Conservation (phyloP, 345 rosid species). For the Diplotaxis tenuifolia region DNA sequence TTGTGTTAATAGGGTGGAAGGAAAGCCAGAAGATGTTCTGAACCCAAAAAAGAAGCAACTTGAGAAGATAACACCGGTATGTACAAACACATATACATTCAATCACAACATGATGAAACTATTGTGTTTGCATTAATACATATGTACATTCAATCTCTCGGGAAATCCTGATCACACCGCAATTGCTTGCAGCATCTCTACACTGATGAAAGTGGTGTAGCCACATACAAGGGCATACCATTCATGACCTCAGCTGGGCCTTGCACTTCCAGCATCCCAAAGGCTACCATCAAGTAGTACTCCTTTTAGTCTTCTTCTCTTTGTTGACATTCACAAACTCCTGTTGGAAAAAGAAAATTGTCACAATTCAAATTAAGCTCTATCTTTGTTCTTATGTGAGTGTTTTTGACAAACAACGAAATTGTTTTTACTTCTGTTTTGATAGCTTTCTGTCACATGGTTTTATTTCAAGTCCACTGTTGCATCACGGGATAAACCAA, state of each 20-base stretch:
- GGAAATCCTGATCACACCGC: background rate
- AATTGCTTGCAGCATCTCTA: constrained; percentile 67
- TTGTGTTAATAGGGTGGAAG: constrained; percentile 59
- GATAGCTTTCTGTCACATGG: background rate
- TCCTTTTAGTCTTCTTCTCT: constrained; percentile 1
- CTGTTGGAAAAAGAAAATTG: background rate
- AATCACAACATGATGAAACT: background rate
- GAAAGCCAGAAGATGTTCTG: constrained; percentile 91
- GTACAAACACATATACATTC: background rate
- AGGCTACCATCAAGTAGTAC: constrained; percentile 74
- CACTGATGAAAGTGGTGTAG: constrained; percentile 88
- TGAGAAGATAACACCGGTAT: constrained; percentile 91
- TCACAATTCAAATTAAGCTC: background rate
- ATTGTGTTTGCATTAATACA: background rate
- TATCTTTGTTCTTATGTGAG: background rate
- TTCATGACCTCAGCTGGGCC: constrained; percentile 94
- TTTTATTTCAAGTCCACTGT: background rate
- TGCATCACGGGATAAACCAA: background rate
- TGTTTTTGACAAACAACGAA: background rate
- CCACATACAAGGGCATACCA: constrained; percentile 86
- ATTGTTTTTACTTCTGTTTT: background rate
- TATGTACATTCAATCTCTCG: constrained; percentile 15
- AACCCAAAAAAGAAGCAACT: constrained; percentile 96
- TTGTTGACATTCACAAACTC: constrained; percentile 12
- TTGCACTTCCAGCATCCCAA: constrained; percentile 68